These are phyloP conservation scores for Aspergillus sp. DNA, from an alignment of 2,329 filamentous ascomycete species.

Conservation along the genomic window DNA sequence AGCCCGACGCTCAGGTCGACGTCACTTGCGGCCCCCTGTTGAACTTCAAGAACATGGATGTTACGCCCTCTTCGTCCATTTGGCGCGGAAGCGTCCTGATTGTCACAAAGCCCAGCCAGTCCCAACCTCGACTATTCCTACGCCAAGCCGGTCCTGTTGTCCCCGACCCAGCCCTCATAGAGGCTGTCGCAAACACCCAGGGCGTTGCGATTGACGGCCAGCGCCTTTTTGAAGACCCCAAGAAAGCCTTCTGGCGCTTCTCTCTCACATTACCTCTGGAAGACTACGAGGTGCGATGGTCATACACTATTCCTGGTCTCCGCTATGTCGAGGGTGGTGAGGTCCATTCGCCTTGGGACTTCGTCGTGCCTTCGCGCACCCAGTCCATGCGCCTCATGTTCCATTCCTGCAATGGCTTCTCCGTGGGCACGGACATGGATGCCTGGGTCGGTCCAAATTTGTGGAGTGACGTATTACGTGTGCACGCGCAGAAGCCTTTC, in stretches of 20 bases:
- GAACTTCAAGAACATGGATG: constrained; percentile 49
- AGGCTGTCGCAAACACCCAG: constrained; percentile 15
- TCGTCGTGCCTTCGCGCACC: constrained; percentile 58
- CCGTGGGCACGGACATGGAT: constrained; percentile 63
- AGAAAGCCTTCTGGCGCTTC: constrained; percentile 62
- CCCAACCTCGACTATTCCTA: constrained; percentile 58
- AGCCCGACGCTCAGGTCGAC: constrained; percentile 32
- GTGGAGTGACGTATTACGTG: constrained; percentile 64
- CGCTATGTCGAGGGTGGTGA: constrained; percentile 59
- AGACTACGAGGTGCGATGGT: constrained; percentile 73
- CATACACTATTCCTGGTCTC: constrained; percentile 71
- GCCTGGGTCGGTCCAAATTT: constrained; percentile 62
- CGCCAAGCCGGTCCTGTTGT: constrained; percentile 33
- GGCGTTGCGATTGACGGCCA: constrained; percentile 45
- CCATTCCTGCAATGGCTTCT: constrained; percentile 69
- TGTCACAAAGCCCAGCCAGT: constrained; percentile 71
- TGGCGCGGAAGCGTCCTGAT: constrained; percentile 89
- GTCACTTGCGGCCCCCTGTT: constrained; percentile 50
- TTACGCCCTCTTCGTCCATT: constrained; percentile 28
- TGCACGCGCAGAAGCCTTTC: constrained; percentile 60
- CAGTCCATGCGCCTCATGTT: constrained; percentile 70
- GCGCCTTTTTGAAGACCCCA: constrained; percentile 60
- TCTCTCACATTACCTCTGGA: constrained; percentile 63
- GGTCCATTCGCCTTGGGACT: constrained; percentile 52
- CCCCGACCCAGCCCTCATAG: constrained; percentile 22